phyloP scores from a whole-genome alignment of 495 filamentous ascomycete species.

The Delitschia confertaspora region DNA sequence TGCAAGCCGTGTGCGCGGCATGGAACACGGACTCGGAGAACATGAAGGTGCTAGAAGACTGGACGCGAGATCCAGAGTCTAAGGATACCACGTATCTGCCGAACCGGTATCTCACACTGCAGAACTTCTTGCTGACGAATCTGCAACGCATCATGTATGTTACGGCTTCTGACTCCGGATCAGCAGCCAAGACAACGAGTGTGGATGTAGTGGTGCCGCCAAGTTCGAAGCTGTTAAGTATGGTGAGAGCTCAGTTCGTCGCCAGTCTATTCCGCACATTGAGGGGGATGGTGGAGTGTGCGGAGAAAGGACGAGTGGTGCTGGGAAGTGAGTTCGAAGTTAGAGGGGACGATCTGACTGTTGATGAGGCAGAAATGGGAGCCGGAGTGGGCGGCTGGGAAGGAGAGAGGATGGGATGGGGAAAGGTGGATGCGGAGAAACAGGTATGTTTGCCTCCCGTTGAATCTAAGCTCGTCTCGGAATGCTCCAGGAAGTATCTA shows the following conservation, averaged over 20 bases:
- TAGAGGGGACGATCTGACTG: conserved; percentile 33
- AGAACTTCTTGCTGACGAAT: conserved; percentile 63
- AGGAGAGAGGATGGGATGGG: conserved; percentile 12
- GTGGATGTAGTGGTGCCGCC: conserved; percentile 74
- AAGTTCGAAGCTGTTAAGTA: conserved; percentile 70
- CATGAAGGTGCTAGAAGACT: conserved; percentile 83
- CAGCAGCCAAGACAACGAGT: conserved; percentile 54
- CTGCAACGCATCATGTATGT: conserved; percentile 95
- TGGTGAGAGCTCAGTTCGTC: conserved; percentile 80
- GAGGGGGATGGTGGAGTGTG: conserved; percentile 92
- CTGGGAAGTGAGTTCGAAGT: conserved; percentile 49
- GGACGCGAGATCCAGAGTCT: conserved; percentile 69
- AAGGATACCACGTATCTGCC: conserved; percentile 83
- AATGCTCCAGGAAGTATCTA: background rate
- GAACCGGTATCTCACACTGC: conserved; percentile 65
- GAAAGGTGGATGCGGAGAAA: conserved; percentile 52
- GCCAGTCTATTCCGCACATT: conserved; percentile 84
- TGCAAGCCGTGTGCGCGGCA: conserved; percentile 67
- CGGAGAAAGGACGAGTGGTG: conserved; percentile 58
- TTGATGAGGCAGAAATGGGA: conserved; percentile 8
- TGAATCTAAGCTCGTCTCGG: background rate
- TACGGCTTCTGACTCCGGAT: conserved; percentile 55
- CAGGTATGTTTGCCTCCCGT: conserved; percentile 49
- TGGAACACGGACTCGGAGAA: conserved; percentile 87
- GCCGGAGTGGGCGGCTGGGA: no score